Evolutionary conservation across 2,329 filamentous ascomycete genomes (phyloP).

Genomic region (Beauveria sp.): DNA sequence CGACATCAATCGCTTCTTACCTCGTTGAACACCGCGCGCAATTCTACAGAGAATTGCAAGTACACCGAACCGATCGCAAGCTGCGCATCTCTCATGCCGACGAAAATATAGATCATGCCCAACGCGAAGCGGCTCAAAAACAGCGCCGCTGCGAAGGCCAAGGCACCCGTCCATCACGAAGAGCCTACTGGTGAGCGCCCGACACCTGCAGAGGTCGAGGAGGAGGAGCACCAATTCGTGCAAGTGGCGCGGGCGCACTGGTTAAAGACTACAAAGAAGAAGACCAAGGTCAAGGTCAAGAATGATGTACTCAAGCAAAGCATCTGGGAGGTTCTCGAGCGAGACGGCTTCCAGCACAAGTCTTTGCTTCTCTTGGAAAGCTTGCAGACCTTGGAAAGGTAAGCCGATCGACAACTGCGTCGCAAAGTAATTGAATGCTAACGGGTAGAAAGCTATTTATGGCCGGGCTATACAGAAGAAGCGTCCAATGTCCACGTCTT

Average conservation of each 20-base stretch:
- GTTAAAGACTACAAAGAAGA: constrained; percentile 58
- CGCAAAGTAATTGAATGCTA: constrained; percentile 13
- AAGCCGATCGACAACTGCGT: constrained; percentile 17
- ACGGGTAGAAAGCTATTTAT: constrained; percentile 62
- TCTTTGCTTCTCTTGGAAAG: constrained; percentile 80
- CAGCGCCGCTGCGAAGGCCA: constrained; percentile 36
- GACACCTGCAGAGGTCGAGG: constrained; percentile 60
- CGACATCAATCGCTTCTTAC: not conserved
- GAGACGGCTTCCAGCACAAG: constrained; percentile 68
- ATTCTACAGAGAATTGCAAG: not conserved
- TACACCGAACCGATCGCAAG: not conserved
- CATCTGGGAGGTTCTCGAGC: constrained; percentile 84
- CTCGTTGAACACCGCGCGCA: not conserved
- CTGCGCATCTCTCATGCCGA: constrained; percentile 7
- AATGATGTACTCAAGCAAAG: constrained; percentile 79
- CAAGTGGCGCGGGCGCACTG: constrained; percentile 78
- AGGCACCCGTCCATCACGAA: constrained; percentile 28
- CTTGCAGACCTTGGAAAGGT: constrained; percentile 82
- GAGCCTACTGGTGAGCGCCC: constrained; percentile 30
- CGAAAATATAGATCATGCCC: constrained; percentile 36
- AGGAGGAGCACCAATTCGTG: constrained; percentile 65
- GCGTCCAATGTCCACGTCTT: constrained; percentile 89
- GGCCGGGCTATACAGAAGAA: constrained; percentile 85
- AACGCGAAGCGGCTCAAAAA: constrained; percentile 52
- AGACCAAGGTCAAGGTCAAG: constrained; percentile 63